A percentile compares a stretch with the other conserved stretches of the same genome.
Evolutionary conservation across 306 rosid species (phyloP).

Genomic region (Glycyrrhiza uralensis): DNA sequence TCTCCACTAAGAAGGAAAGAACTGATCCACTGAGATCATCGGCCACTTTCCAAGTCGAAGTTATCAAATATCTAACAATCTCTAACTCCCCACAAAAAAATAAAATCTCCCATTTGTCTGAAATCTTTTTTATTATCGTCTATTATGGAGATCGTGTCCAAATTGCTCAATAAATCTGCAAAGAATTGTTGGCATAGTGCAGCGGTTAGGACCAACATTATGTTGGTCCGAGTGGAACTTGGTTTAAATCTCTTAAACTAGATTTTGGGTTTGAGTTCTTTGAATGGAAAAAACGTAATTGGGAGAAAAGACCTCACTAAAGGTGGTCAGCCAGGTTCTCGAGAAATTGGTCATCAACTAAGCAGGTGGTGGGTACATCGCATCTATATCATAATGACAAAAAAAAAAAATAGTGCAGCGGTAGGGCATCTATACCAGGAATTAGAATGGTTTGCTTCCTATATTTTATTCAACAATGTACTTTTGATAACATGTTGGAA

Average conservation of each 20-base stretch:
- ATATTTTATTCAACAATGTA: conserved; percentile 12
- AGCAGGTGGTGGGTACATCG: no score
- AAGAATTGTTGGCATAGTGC: conserved; percentile 9
- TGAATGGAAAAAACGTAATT: no score
- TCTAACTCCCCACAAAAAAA: neutral
- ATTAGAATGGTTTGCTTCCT: neutral
- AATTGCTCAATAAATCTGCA: neutral
- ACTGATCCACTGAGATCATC: neutral
- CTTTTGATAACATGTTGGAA: conserved; percentile 9
- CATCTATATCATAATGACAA: no score
- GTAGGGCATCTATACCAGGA: neutral
- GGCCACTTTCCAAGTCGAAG: neutral
- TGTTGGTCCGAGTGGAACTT: no score
- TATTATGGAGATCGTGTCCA: neutral
- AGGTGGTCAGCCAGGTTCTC: no score
- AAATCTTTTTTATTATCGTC: no score
- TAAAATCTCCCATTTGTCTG: neutral
- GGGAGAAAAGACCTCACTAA: no score
- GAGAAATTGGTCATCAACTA: no score
- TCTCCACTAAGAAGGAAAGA: neutral
- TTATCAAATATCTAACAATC: neutral
- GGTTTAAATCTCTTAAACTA: no score
- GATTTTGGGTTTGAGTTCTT: no score
- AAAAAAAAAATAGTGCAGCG: conserved; percentile 2
- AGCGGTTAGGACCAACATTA: no score